Evolutionary conservation across 1,284 basidiomycete species (phyloP), one percentile per base, ranked within the genome.

Genomic region (Ustilago lituana): DNA sequence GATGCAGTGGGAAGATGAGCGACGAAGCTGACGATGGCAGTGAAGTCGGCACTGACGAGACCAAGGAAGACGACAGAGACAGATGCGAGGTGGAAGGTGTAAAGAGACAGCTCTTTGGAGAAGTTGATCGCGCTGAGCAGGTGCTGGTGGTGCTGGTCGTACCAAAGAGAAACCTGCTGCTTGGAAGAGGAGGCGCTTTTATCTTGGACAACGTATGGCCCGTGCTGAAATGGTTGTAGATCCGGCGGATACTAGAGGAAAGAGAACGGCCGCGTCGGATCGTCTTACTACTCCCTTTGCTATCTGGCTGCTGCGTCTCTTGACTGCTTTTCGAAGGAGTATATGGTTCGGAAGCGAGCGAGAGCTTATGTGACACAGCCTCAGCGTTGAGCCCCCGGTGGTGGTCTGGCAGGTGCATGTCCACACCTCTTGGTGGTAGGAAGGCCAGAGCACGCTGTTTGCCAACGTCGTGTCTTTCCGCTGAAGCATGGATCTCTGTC

Each of bases 1-100:
- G 56, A 23, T 64, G 33, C 5, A 69, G 39, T 0, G 64, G 64
- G 19, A 67, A 67, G 43, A 53, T n/a, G 23, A 67, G 39, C 4
- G 49, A 57, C 2, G 44, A 57, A 14, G 32, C 47, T 11, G 48
- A 67, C 2, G 64, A 53, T 23, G 33, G 15, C 12, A 17, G 47
- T 11, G 14, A 44, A 19, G 24, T 19, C 14, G 41, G 35, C 4
- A 29, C 5, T 12, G 36, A 24, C 12, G 48, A 39, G n/a, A 33
- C 26, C 17, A 24, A 20, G 3, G 24, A 32, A 10, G 46, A 57
- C 15, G 47, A 45, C 11, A 51, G 23, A 2, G 57, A 52, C 9
- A 43, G 20, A 8, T 51, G 32, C 9, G 56, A 60, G 14, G 35
- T 44, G 11, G 55, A 59, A 1, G 44, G 32, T 22, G 56, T 41